Conservation (phyloP, 805 yeast species). For the Wickerhamomyces canadensis region DNA sequence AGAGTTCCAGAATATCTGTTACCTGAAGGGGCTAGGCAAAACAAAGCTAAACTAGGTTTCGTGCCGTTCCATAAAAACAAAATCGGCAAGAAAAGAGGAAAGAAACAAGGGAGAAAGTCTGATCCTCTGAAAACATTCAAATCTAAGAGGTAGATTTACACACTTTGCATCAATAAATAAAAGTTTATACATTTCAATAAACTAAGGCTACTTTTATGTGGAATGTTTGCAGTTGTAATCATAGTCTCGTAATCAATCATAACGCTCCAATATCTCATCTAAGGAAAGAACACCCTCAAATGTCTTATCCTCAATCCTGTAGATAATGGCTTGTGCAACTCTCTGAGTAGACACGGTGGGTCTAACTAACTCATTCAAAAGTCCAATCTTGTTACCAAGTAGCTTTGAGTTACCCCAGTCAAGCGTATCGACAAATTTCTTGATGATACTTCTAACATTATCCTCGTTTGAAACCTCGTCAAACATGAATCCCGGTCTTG, state of each 20-base stretch:
- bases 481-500: constrained; percentile 83
- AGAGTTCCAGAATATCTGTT: constrained; percentile 88
- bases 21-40: constrained; percentile 68
- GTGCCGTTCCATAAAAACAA: constrained; percentile 63
- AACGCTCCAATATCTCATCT: constrained; percentile 37
- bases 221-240: too few relatives aligned
- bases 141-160: constrained; percentile 16
- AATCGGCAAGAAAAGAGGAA: constrained; percentile 35
- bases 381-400: constrained; percentile 32
- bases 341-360: constrained; percentile 63
- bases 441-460: constrained; percentile 37
- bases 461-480: constrained; percentile 38
- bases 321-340: constrained; percentile 56
- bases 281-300: constrained; percentile 55
- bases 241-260: not conserved
- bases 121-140: constrained; percentile 64
- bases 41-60: constrained; percentile 54
- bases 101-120: constrained; percentile 35
- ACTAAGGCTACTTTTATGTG: too few relatives aligned
- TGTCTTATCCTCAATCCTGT: constrained; percentile 43
- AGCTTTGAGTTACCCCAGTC: constrained; percentile 38
- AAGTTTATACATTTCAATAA: not conserved
- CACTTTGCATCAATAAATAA: too few relatives aligned
- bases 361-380: constrained; percentile 44
- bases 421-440: constrained; percentile 36